These are phyloP conservation scores for Apiotrichum gracile DNA, from an alignment of 1,284 basidiomycete species.

Conservation along the genomic window DNA sequence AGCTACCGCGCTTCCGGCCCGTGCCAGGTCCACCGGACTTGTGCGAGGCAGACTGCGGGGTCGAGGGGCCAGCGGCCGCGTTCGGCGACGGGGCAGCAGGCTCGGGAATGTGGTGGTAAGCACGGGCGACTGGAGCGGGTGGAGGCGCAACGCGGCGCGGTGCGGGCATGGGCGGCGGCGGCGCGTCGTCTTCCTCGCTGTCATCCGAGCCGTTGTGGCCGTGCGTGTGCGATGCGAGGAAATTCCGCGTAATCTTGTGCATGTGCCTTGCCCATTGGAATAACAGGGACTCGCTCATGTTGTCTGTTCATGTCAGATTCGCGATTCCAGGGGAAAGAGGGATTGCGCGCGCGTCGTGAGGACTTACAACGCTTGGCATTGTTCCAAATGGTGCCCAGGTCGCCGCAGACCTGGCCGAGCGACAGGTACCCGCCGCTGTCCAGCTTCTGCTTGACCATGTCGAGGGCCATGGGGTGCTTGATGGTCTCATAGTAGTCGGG, in stretches of 20 bases:
- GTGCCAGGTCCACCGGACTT: conserved; percentile 10
- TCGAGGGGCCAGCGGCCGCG: conserved; percentile 12
- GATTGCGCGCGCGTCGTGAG: background rate
- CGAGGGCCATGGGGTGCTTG: conserved; percentile 42
- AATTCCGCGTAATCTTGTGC: conserved; percentile 39
- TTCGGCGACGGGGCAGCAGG: conserved; percentile 10
- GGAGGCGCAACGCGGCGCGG: background rate
- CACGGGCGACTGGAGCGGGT: background rate
- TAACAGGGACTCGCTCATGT: conserved; percentile 40
- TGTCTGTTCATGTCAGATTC: conserved; percentile 25
- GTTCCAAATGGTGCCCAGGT: conserved; percentile 42
- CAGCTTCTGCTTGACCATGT: conserved; percentile 36
- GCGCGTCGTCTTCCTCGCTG: conserved; percentile 17
- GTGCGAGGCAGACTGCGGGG: conserved; percentile 2
- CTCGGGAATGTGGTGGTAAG: conserved; percentile 3
- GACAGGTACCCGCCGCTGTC: conserved; percentile 26
- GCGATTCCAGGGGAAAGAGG: background rate
- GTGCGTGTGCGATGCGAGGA: conserved; percentile 7
- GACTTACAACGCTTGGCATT: conserved; percentile 45
- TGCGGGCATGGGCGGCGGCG: conserved; percentile 3
- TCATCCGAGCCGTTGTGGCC: conserved; percentile 9
- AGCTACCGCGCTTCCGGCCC: conserved; percentile 28
- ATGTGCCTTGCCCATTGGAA: conserved; percentile 45
- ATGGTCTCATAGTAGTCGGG: conserved; percentile 46
- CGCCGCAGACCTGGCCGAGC: conserved; percentile 31